These are phyloP conservation scores for Cubamyces sp. DNA, from an alignment of 768 basidiomycete genomes.

Conservation along the genomic window DNA sequence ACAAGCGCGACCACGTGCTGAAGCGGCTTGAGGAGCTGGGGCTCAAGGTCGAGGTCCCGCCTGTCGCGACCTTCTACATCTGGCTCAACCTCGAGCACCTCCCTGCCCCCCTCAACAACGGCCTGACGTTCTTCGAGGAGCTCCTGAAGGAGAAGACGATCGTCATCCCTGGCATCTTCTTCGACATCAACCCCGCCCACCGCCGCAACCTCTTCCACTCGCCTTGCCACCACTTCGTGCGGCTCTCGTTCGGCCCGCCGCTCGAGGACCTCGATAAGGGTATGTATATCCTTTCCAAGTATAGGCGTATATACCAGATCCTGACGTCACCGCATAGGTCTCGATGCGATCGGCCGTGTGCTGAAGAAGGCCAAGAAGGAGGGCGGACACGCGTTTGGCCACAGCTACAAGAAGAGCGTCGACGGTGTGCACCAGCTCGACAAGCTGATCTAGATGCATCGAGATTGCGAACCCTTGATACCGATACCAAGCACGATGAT, in stretches of 20 bases:
- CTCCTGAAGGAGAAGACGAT: constrained; percentile 89
- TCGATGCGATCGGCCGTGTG: constrained; percentile 86
- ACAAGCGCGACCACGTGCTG: constrained; percentile 89
- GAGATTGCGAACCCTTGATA: background rate
- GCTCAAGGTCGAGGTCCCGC: constrained; percentile 77
- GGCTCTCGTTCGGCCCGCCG: constrained; percentile 86
- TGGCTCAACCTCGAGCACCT: constrained; percentile 88
- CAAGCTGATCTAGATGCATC: constrained; percentile 18
- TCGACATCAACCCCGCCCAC: constrained; percentile 80
- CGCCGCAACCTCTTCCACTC: constrained; percentile 89
- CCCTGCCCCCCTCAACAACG: constrained; percentile 84
- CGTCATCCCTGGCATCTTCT: constrained; percentile 90
- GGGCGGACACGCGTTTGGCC: constrained; percentile 66
- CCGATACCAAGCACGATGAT: too few relatives aligned
- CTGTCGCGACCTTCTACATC: constrained; percentile 88
- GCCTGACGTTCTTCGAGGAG: constrained; percentile 95
- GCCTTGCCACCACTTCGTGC: constrained; percentile 88
- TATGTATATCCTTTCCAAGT: constrained; percentile 27
- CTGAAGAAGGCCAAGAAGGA: constrained; percentile 68
- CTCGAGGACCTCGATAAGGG: constrained; percentile 80
- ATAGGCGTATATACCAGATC: constrained; percentile 11
- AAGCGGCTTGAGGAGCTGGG: constrained; percentile 77
- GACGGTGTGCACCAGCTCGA: constrained; percentile 38
- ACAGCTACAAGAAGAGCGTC: constrained; percentile 67
- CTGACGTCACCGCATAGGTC: constrained; percentile 44